A percentile compares a stretch with the other conserved stretches of the same genome.
Evolutionary conservation across 2,329 filamentous ascomycete genomes (phyloP).

Genomic region (Colletotrichum navitas): DNA sequence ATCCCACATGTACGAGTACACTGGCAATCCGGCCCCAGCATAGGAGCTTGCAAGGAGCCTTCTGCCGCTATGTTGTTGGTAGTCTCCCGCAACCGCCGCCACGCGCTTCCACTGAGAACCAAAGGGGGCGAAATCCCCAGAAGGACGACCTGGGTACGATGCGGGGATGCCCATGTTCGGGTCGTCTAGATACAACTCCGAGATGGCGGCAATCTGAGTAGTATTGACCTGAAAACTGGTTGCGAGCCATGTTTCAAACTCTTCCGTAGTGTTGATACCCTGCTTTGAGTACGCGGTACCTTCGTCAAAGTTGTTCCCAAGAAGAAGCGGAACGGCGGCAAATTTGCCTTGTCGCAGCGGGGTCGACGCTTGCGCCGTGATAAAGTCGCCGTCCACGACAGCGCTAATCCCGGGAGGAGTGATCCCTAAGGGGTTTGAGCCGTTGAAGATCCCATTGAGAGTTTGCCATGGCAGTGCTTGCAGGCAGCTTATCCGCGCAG

Average conservation of each 20-base stretch:
- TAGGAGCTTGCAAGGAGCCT: slow-evolving; percentile 66
- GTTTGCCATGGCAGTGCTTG: slow-evolving; percentile 62
- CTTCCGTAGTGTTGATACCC: slow-evolving; percentile 66
- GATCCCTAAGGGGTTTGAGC: slow-evolving; percentile 58
- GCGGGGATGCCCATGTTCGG: slow-evolving; percentile 66
- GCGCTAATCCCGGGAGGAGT: slow-evolving; percentile 45
- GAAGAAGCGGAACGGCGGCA: slow-evolving; percentile 73
- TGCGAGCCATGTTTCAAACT: slow-evolving; percentile 60
- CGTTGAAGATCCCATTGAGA: slow-evolving; percentile 59
- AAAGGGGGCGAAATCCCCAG: slow-evolving; percentile 72
- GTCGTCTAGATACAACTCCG: slow-evolving; percentile 62
- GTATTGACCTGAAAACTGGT: slow-evolving; percentile 51
- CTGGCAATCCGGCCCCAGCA: slow-evolving; percentile 60
- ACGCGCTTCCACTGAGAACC: slow-evolving; percentile 74
- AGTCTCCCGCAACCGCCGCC: slow-evolving; percentile 72
- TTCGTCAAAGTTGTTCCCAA: slow-evolving; percentile 75
- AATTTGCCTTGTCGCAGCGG: slow-evolving; percentile 70
- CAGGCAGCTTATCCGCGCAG: slow-evolving; percentile 66
- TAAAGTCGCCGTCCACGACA: slow-evolving; percentile 55
- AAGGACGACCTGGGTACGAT: slow-evolving; percentile 51
- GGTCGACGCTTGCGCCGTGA: slow-evolving; percentile 57
- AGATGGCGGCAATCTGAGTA: slow-evolving; percentile 46
- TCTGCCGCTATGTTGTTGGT: slow-evolving; percentile 66
- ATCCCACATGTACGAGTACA: slow-evolving; percentile 67
- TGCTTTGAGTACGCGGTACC: slow-evolving; percentile 70